Conservation (phyloP, 352 stramenopile genomes). For the Phytophthora boehmeriae region DNA sequence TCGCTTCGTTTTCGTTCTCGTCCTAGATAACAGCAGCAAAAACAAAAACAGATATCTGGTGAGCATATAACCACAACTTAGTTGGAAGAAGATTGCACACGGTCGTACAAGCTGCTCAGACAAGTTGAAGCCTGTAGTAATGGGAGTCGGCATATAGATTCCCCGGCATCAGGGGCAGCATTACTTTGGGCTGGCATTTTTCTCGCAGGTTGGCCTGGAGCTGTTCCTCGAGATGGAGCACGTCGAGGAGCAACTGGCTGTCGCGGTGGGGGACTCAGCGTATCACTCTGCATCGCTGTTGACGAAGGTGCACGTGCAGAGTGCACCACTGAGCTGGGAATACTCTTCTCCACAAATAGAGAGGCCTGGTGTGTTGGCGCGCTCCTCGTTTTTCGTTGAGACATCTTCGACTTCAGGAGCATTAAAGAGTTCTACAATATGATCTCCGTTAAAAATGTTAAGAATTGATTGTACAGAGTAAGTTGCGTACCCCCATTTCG, state of each 20-base stretch:
- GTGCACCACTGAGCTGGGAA: conserved; percentile 30
- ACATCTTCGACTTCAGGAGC: conserved; percentile 86
- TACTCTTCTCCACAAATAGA: conserved; percentile 65
- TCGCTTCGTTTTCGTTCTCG: conserved; percentile 63
- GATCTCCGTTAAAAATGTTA: conserved; percentile 1
- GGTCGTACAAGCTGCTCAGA: conserved; percentile 39
- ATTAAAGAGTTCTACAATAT: conserved; percentile 64
- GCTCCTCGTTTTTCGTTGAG: conserved; percentile 67
- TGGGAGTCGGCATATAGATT: conserved; percentile 43
- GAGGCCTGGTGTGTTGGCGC: conserved; percentile 74
- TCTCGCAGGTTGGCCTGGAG: conserved; percentile 16
- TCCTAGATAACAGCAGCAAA: conserved; percentile 29
- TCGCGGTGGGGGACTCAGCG: conserved; percentile 22
- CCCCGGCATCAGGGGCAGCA: conserved; percentile 36
- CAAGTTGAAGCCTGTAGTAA: conserved; percentile 45
- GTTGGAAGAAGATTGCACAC: neutral
- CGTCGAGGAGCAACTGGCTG: conserved; percentile 23
- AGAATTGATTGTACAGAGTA: neutral
- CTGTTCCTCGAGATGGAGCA: conserved; percentile 18
- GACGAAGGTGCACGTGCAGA: conserved; percentile 27
- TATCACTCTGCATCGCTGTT: conserved; percentile 12
- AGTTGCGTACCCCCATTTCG: conserved; percentile 59
- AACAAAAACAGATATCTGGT: neutral
- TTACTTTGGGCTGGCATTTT: conserved; percentile 33
- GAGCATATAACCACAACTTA: neutral